Percentiles rank a stretch among this genome's conserved stretches.
These are phyloP conservation scores for Piper longum DNA, from an alignment of 164 flowering plant genomes.

Conservation along the genomic window DNA sequence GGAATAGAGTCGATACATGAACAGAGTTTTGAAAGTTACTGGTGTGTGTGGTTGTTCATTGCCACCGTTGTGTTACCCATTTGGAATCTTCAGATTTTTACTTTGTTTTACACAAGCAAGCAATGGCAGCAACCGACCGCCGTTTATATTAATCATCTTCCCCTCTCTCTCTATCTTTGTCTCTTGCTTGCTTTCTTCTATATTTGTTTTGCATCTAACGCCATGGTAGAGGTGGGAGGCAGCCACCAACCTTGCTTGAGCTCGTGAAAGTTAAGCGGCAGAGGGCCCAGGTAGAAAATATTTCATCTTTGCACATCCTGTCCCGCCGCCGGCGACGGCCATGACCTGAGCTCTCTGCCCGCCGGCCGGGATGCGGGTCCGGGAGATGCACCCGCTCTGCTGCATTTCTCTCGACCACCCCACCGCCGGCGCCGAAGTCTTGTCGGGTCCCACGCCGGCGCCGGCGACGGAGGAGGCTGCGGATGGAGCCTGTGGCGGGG, in stretches of 20 bases:
- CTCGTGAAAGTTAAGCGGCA: not conserved
- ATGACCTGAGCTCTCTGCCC: not conserved
- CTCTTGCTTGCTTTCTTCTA: slow-evolving; percentile 3
- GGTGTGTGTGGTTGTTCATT: too few species aligned
- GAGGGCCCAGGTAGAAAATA: not conserved
- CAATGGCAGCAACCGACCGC: slow-evolving; percentile 7
- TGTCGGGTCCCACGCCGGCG: slow-evolving; percentile 13
- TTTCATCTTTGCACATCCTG: not conserved
- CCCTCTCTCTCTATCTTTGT: not conserved
- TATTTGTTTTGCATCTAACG: not conserved
- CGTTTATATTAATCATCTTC: slow-evolving; percentile 4
- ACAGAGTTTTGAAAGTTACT: too few species aligned
- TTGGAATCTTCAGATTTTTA: slow-evolving; percentile 8
- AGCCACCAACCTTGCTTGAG: not conserved
- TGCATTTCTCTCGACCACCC: slow-evolving; percentile 60
- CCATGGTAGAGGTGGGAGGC: not conserved
- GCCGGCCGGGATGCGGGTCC: slow-evolving; percentile 47
- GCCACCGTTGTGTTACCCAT: too few species aligned
- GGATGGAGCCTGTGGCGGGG: slow-evolving; percentile 2
- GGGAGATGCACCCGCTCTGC: slow-evolving; percentile 80
- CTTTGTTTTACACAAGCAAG: too few species aligned
- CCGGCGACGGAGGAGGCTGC: slow-evolving; percentile 5
- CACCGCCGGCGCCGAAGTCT: slow-evolving; percentile 31
- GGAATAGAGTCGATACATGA: too few species aligned
- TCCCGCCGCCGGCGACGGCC: not conserved